Percentiles rank a stretch among this genome's conserved stretches.
phyloP scores from a whole-genome alignment of 2,329 filamentous ascomycete genomes.

The Plenodomus tracheiphilus region DNA sequence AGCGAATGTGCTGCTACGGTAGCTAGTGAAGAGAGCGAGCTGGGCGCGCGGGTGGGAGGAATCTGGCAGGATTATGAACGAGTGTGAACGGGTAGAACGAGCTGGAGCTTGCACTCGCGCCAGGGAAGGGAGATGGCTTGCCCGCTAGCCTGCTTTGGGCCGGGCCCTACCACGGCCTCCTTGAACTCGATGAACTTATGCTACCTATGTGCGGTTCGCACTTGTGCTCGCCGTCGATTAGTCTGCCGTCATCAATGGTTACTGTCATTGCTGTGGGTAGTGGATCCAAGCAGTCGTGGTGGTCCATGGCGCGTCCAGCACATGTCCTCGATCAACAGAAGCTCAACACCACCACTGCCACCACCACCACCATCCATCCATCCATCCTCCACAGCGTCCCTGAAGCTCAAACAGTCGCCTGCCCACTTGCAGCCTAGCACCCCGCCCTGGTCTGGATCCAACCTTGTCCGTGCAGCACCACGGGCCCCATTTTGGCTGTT shows the following conservation, averaged over 20 bases:
- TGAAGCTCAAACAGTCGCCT: constrained; percentile 7
- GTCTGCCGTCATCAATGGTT: too few relatives aligned
- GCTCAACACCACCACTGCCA: background rate
- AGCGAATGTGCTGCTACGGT: constrained; percentile 13
- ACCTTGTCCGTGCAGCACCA: constrained; percentile 16
- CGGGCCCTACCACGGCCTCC: too few relatives aligned
- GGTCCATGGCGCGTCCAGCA: background rate
- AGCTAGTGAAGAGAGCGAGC: constrained; percentile 8
- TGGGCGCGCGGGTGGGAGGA: constrained; percentile 10
- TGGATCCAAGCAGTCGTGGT: background rate
- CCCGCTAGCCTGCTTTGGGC: constrained; percentile 15
- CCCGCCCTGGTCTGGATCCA: background rate
- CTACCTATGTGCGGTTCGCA: too few relatives aligned
- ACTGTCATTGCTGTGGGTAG: too few relatives aligned
- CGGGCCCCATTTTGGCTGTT: constrained; percentile 20
- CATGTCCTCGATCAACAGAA: too few relatives aligned
- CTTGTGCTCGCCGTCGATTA: background rate
- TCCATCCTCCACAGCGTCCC: constrained; percentile 15
- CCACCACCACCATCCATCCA: background rate
- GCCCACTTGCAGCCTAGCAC: background rate
- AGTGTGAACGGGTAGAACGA: constrained; percentile 5
- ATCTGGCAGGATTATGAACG: constrained; percentile 4
- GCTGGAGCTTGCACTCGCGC: constrained; percentile 8
- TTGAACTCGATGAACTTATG: too few relatives aligned
- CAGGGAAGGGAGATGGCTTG: constrained; percentile 8